Percentiles rank a stretch among this genome's conserved stretches.
Conservation (phyloP, 768 basidiomycete genomes). For the Omphalotus guepiniiformis region DNA sequence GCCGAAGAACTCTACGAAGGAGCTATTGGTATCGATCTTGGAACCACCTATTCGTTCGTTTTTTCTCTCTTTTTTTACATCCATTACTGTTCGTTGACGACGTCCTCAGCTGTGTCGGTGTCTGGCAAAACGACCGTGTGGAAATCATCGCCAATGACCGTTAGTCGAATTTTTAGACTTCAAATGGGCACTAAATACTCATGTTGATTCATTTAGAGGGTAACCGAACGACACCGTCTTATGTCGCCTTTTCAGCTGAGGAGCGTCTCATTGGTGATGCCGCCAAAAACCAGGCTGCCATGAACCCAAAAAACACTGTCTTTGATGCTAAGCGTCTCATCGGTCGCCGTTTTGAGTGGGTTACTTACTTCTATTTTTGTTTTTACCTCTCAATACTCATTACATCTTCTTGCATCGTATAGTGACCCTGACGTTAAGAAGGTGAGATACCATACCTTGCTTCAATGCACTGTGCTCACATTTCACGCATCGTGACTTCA, state of each 20-base stretch:
- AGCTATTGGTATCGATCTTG: conserved; percentile 95
- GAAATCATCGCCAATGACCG: conserved; percentile 99
- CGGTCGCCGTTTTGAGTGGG: conserved; percentile 92
- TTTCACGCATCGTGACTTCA: conserved; percentile 28
- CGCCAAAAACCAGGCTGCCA: conserved; percentile 97
- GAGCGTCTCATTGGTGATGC: conserved; percentile 99
- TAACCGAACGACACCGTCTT: conserved; percentile 98
- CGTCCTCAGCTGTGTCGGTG: conserved; percentile 82
- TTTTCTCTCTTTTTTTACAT: conserved; percentile 13
- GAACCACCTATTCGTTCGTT: conserved; percentile 93
- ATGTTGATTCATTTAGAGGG: conserved; percentile 58
- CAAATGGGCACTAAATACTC: conserved; percentile 2
- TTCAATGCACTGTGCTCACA: not conserved
- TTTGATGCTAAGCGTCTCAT: conserved; percentile 99
- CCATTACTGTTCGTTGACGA: conserved; percentile 15
- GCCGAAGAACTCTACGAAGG: conserved; percentile 95
- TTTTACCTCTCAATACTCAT: conserved; percentile 11
- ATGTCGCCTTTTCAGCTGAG: conserved; percentile 95
- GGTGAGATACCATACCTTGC: conserved; percentile 34
- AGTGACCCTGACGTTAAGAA: conserved; percentile 94
- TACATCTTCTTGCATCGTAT: conserved; percentile 12
- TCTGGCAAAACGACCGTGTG: conserved; percentile 99
- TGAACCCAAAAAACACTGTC: conserved; percentile 99
- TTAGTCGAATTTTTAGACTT: conserved; percentile 35
- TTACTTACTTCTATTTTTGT: conserved; percentile 12